phyloP scores from a whole-genome alignment of 2,329 filamentous ascomycete genomes.

The Diplodia intermedia region DNA sequence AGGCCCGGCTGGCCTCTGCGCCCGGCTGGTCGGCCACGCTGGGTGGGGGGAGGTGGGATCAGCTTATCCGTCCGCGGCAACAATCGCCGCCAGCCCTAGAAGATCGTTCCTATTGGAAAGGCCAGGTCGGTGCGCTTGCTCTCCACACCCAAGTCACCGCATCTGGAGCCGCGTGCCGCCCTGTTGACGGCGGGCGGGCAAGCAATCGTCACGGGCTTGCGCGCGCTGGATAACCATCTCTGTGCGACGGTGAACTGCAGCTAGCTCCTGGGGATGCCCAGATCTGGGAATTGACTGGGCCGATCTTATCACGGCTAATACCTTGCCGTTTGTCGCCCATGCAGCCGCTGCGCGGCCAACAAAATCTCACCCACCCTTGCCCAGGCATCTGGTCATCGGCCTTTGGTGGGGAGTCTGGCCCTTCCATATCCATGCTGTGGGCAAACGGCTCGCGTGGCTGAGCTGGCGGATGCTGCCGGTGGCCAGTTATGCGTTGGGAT shows the following conservation, averaged over 20 bases:
- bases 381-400: not conserved
- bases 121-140: conserved; percentile 23
- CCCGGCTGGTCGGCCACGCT: conserved; percentile 17
- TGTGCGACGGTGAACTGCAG: conserved; percentile 3
- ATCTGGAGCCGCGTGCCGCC: not conserved
- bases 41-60: conserved; percentile 27
- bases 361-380: not conserved
- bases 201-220: not conserved
- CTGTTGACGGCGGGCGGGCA: not conserved
- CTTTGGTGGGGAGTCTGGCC: not conserved
- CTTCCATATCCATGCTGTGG: not conserved
- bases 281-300: not conserved
- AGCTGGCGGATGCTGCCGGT: not conserved
- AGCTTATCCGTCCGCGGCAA: conserved; percentile 22
- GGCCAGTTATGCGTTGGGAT: conserved; percentile 15
- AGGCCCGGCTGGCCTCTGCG: conserved; percentile 8
- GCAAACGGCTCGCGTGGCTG: not conserved
- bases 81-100: conserved; percentile 29
- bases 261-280: not conserved
- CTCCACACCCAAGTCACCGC: conserved; percentile 23
- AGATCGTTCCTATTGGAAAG: conserved; percentile 25
- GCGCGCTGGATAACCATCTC: not conserved
- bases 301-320: conserved; percentile 5
- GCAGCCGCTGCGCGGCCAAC: not conserved
- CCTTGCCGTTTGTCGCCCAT: not conserved